Base-by-base conservation (phyloP, 352 stramenopile genomes). In the Globisporangium alternatum region DNA sequence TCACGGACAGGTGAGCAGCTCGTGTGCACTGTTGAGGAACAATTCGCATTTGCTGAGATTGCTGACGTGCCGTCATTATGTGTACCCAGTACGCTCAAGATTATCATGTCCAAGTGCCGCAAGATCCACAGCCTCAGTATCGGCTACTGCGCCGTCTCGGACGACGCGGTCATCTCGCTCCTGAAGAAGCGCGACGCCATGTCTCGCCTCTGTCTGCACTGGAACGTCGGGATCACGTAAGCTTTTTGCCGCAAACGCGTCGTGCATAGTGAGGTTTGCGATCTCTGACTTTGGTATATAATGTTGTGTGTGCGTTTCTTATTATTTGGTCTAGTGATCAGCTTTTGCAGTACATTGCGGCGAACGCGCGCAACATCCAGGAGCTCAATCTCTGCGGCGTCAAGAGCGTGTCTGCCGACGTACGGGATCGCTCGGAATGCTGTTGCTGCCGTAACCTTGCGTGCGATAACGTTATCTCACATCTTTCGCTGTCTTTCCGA, bases 371-470 rank as follows among this genome's bases (percentile, higher is more conserved):
- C 21, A 95, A 95, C 64, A 77, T 96, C 39, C 83, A 95, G 60
- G 88, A 96, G 39, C 72, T 96, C 51, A 94, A 94, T 41, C 53
- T 96, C 44, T 96, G 88, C 60, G 88, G 88, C 13, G 87, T 96
- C 33, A 96, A 95, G 63, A 92, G 81, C 33, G 75, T 95, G 28
- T 88, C 86, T 3, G 83, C 85, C 21, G 86, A 96, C 52, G 88
- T 94, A 72, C 12, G 64, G 15, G 12, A 51, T 21, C 41, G 35
- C 43, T 48, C 43, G 5, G 10, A 22, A 22, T 22, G 15, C 43
- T 22, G 9, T 48, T 48, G 6, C 15, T 21, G 43, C 5, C 22
- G 19, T 9, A 17, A 43, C 12, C 0, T 39, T 43, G 37, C 15
- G 25, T 28, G 25, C 25, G 25, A 28, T 28, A 28, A 28, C 25